A percentile compares a stretch with the other conserved stretches of the same genome.
These are phyloP conservation scores for Fusarium mangiferae DNA, from an alignment of 2,329 filamentous ascomycete genomes.

Conservation along the genomic window DNA sequence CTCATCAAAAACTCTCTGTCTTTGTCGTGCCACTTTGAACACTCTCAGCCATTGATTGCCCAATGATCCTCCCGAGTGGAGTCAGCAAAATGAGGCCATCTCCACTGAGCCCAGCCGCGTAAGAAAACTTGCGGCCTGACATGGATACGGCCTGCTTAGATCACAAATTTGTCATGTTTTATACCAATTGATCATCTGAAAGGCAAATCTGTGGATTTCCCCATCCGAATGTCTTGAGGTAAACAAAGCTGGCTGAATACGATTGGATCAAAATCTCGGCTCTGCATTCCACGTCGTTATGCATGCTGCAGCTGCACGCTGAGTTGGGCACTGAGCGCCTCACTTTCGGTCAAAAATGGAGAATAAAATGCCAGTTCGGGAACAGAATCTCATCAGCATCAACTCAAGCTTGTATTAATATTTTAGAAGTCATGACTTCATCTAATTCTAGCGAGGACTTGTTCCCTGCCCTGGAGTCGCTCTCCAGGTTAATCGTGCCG, in stretches of 20 bases:
- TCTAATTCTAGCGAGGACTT: conserved; percentile 22
- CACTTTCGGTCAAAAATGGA: background rate
- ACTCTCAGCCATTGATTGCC: background rate
- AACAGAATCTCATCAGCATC: fast-evolving
- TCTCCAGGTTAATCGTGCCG: conserved; percentile 14
- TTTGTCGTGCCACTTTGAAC: too few species aligned
- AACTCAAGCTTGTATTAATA: background rate
- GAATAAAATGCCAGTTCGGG: background rate
- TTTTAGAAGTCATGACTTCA: conserved; percentile 15
- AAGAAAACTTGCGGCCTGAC: background rate
- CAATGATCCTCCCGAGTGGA: background rate
- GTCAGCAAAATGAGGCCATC: conserved; percentile 30
- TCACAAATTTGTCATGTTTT: background rate
- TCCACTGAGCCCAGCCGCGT: conserved; percentile 14
- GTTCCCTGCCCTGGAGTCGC: conserved; percentile 23
- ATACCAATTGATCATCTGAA: background rate
- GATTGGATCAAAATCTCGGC: conserved; percentile 10
- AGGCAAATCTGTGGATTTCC: background rate
- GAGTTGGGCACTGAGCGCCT: conserved; percentile 2
- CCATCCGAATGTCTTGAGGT: background rate
- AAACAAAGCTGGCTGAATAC: background rate
- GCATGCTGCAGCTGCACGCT: conserved; percentile 12
- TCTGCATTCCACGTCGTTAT: conserved; percentile 12
- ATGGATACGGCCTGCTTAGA: conserved; percentile 2
- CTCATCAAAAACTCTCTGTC: fast-evolving